phyloP scores from a whole-genome alignment of 2,329 filamentous ascomycete genomes.

The Calonectria crousiana region DNA sequence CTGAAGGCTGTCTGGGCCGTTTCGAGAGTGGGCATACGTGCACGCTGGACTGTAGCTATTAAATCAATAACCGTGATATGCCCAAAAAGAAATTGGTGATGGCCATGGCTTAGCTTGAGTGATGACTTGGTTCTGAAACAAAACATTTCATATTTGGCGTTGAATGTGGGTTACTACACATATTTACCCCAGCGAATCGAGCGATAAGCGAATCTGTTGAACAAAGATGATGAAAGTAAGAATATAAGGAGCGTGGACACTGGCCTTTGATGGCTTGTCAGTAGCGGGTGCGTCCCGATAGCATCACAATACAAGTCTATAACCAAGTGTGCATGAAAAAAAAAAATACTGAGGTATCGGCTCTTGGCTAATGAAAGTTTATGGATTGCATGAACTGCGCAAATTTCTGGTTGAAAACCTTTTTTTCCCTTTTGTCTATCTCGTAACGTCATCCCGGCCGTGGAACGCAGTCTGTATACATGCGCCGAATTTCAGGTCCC shows the following conservation, averaged over 20 bases:
- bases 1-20: not conserved
- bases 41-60: no score
- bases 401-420: constrained; percentile 19
- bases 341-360: not conserved
- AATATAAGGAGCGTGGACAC: not conserved
- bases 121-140: not conserved
- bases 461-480: constrained; percentile 37
- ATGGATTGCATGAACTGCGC: not conserved
- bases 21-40: constrained; percentile 1
- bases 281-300: not conserved
- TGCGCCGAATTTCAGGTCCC: constrained; percentile 21
- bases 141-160: not conserved
- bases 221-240: not conserved
- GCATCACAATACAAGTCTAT: not conserved
- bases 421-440: constrained; percentile 43
- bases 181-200: not conserved
- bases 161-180: not conserved
- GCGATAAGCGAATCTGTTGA: not conserved
- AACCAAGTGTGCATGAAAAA: not conserved
- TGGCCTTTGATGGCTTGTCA: not conserved
- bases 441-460: constrained; percentile 38
- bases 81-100: not conserved
- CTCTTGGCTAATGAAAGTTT: not conserved
- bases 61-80: not conserved
- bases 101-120: not conserved